Conservation (phyloP, 164 flowering plant species). For the Nymphaea colorata region DNA sequence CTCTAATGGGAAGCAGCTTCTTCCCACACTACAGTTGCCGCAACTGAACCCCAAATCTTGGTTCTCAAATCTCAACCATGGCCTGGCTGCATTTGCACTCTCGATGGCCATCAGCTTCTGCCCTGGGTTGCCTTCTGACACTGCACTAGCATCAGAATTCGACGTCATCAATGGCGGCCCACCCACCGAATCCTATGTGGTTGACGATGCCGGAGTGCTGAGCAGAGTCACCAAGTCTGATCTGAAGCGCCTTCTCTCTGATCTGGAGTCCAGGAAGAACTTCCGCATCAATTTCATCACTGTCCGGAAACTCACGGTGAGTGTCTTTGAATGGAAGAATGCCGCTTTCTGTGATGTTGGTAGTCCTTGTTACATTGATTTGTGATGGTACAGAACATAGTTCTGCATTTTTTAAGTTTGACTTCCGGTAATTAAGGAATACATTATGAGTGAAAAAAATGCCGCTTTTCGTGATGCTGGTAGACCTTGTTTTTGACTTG, state of each 20-base stretch:
- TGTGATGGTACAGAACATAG: not conserved
- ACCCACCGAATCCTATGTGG: conserved; percentile 58
- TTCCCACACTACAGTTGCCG: not conserved
- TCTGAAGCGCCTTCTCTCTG: conserved; percentile 62
- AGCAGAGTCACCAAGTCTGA: conserved; percentile 83
- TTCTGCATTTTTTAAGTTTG: not conserved
- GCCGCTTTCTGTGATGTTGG: not conserved
- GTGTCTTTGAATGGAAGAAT: conserved; percentile 9
- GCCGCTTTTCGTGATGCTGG: no score
- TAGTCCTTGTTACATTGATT: not conserved
- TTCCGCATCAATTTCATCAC: conserved; percentile 65
- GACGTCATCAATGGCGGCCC: conserved; percentile 82
- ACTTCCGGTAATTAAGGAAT: not conserved
- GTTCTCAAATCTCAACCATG: conserved; percentile 56
- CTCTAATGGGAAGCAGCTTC: not conserved
- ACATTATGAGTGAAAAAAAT: no score
- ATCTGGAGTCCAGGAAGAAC: conserved; percentile 86
- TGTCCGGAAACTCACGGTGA: conserved; percentile 90
- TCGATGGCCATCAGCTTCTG: conserved; percentile 64
- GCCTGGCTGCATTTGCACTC: conserved; percentile 74
- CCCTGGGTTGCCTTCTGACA: conserved; percentile 26
- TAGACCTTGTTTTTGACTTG: no score
- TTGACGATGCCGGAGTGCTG: conserved; percentile 95
- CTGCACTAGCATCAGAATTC: conserved; percentile 75
- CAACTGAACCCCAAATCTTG: conserved; percentile 35